Evolutionary conservation across 192 early-diverging fungal species (phyloP).

Genomic region (Backusella sp.): DNA sequence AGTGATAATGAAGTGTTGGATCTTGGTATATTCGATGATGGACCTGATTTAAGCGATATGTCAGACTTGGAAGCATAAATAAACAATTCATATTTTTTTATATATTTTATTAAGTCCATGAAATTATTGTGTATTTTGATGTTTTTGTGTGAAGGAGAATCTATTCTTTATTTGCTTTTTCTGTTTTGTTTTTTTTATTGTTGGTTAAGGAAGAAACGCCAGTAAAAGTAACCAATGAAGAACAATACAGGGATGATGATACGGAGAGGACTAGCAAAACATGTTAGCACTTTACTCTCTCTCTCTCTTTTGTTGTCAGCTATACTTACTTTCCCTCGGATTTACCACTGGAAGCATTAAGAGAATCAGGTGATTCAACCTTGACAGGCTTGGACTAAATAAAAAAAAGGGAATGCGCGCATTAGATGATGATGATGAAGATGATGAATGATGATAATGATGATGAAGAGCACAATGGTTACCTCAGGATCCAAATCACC

Average conservation of each 20-base stretch:
- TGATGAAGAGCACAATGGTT: conserved; percentile 15
- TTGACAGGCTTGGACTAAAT: conserved; percentile 30
- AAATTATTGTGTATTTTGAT: neutral
- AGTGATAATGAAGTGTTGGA: conserved; percentile 17
- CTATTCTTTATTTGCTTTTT: neutral
- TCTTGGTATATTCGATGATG: conserved; percentile 30
- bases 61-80: conserved; percentile 20
- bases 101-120: neutral
- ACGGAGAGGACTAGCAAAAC: conserved; percentile 28
- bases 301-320: neutral
- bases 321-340: conserved; percentile 35
- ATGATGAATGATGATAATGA: neutral
- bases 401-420: neutral
- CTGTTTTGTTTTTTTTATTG: neutral
- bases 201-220: conserved; percentile 27
- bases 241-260: conserved; percentile 27
- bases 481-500: conserved; percentile 66
- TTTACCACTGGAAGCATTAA: neutral
- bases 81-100: neutral
- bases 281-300: neutral
- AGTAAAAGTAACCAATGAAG: conserved; percentile 29
- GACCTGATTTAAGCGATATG: conserved; percentile 34
- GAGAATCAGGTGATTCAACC: neutral
- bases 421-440: neutral
- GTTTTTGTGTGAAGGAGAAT: neutral